phyloP scores from a whole-genome alignment of 306 rosid species.

The Cicer chorassanicum region DNA sequence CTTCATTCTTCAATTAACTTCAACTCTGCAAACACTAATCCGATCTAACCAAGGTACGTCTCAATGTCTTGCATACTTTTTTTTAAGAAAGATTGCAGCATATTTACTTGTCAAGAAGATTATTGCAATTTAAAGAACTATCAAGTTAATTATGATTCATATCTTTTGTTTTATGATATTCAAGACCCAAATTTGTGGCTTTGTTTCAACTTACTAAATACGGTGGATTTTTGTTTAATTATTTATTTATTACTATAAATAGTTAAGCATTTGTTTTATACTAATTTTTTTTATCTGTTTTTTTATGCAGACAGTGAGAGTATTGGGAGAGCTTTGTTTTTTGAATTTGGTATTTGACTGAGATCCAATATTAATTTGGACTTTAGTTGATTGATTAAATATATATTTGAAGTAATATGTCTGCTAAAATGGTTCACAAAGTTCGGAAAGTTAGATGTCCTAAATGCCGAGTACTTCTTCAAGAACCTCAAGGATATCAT shows the following conservation, averaged over 20 bases:
- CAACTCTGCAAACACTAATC: constrained; percentile 4
- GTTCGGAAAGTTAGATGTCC: constrained; percentile 85
- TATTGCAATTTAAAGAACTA: too few species aligned
- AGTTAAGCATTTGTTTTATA: not conserved
- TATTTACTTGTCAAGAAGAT: too few species aligned
- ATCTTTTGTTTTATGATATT: too few species aligned
- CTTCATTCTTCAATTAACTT: not conserved
- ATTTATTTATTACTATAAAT: too few species aligned
- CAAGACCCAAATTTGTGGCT: too few species aligned
- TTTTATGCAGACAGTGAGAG: constrained; percentile 47
- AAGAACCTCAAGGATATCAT: constrained; percentile 60
- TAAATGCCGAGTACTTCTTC: constrained; percentile 66
- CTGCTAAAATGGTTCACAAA: constrained; percentile 51
- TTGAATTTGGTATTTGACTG: constrained; percentile 29
- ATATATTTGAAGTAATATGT: constrained; percentile 53
- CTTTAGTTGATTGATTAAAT: constrained; percentile 23
- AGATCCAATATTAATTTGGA: constrained; percentile 28
- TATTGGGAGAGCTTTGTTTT: constrained; percentile 28
- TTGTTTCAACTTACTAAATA: too few species aligned
- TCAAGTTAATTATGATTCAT: too few species aligned
- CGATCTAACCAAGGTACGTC: constrained; percentile 25
- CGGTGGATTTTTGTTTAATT: too few species aligned
- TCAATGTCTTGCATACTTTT: too few species aligned
- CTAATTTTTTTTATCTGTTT: constrained; percentile 12
- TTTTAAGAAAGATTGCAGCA: too few species aligned